phyloP scores from a whole-genome alignment of 192 early-diverging fungal species.

The Backusella westeae region DNA sequence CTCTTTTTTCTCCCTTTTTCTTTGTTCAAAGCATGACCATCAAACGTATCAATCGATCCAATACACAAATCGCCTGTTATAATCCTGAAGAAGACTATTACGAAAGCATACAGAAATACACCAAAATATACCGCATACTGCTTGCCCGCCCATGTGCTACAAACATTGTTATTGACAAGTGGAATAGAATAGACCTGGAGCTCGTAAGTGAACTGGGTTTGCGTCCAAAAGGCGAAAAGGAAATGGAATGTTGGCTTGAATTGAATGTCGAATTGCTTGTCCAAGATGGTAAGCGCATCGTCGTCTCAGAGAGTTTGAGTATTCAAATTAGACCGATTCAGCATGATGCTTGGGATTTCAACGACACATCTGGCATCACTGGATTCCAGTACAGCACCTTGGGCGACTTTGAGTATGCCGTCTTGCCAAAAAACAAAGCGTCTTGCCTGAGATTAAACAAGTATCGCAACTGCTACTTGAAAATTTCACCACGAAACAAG shows the following conservation, averaged over 20 bases:
- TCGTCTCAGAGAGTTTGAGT: background rate
- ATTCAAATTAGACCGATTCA: slow-evolving; percentile 2
- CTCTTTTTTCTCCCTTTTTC: background rate
- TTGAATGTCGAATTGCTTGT: background rate
- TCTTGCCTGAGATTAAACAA: background rate
- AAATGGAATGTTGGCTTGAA: background rate
- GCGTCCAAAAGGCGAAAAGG: background rate
- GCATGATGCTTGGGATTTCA: slow-evolving; percentile 9
- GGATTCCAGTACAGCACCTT: background rate
- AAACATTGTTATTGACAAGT: background rate
- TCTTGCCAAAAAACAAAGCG: background rate
- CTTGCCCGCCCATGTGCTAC: background rate
- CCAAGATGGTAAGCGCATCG: background rate
- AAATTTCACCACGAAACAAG: background rate
- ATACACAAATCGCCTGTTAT: background rate
- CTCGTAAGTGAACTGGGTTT: slow-evolving; percentile 24
- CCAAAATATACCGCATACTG: background rate
- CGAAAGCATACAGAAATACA: slow-evolving; percentile 9
- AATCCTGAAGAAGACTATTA: slow-evolving; percentile 2
- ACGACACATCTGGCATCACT: background rate
- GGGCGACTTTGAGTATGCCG: slow-evolving; percentile 12
- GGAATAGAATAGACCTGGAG: slow-evolving; percentile 16
- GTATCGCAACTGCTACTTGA: background rate
- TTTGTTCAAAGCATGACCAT: background rate
- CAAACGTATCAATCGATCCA: background rate